Conservation (phyloP, 805 yeast genomes). For the Spathaspora arborariae region DNA sequence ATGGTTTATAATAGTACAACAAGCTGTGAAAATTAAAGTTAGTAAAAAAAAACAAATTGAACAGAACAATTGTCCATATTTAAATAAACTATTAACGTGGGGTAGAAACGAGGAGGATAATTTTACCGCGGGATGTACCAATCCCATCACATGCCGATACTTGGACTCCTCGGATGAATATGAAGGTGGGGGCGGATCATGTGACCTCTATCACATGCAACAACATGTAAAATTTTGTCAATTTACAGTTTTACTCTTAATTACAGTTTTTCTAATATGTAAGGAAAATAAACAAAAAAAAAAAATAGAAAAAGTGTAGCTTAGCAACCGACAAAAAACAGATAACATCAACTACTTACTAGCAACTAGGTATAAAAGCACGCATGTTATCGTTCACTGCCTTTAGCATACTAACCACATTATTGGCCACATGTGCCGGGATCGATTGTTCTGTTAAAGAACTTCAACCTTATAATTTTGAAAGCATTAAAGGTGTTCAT, state of each 20-base stretch:
- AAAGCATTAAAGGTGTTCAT: constrained; percentile 48
- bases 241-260: not conserved
- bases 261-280: not conserved
- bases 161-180: not conserved
- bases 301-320: not conserved
- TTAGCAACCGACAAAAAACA: not conserved
- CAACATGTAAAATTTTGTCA: not conserved
- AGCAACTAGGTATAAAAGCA: not conserved
- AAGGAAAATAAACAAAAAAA: not conserved
- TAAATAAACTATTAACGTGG: not conserved
- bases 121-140: not conserved
- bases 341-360: not conserved
- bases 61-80: not conserved
- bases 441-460: constrained; percentile 35
- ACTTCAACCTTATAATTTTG: constrained; percentile 40
- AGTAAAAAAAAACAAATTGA: not conserved
- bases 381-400: not conserved
- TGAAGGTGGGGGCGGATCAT: not conserved
- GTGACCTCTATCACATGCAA: not conserved
- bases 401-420: constrained; percentile 1
- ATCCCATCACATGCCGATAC: not conserved
- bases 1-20: constrained; percentile 11
- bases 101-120: not conserved
- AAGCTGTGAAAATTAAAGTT: not conserved
- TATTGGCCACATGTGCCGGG: constrained; percentile 6